Conservation (phyloP, 208 protist species). For the Tritrichomonas musculus region DNA sequence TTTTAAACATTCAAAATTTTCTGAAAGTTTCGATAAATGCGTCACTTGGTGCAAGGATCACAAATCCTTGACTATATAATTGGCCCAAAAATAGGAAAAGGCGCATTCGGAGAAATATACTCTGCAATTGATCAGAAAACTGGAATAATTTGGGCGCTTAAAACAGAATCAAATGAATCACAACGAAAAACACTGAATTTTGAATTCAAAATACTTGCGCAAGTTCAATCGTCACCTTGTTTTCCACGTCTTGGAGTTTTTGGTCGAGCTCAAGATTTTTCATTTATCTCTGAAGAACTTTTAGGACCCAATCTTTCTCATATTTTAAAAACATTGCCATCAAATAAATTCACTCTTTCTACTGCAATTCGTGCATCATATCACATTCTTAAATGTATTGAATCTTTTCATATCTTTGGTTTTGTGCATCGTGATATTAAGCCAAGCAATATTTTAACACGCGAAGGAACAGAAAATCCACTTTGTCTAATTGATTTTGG, state of each 20-base stretch:
- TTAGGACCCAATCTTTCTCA: neutral
- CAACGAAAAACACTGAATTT: neutral
- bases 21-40: too few species aligned
- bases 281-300: neutral
- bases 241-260: neutral
- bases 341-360: neutral
- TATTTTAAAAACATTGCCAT: neutral
- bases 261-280: neutral
- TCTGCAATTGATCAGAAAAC: constrained; percentile 17
- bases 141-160: constrained; percentile 3
- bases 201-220: neutral
- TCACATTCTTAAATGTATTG: constrained; percentile 25
- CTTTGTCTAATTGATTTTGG: constrained; percentile 24
- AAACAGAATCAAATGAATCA: neutral
- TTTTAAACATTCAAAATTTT: too few species aligned
- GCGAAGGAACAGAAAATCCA: neutral
- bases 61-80: neutral
- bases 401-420: neutral
- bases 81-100: constrained; percentile 5
- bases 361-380: constrained; percentile 20
- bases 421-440: constrained; percentile 24
- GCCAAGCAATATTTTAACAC: constrained; percentile 4
- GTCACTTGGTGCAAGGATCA: neutral
- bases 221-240: neutral
- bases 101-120: constrained; percentile 27